A percentile compares a stretch with the other conserved stretches of the same genome.
Conservation (phyloP, 805 yeast species). For the Candida golubevii region DNA sequence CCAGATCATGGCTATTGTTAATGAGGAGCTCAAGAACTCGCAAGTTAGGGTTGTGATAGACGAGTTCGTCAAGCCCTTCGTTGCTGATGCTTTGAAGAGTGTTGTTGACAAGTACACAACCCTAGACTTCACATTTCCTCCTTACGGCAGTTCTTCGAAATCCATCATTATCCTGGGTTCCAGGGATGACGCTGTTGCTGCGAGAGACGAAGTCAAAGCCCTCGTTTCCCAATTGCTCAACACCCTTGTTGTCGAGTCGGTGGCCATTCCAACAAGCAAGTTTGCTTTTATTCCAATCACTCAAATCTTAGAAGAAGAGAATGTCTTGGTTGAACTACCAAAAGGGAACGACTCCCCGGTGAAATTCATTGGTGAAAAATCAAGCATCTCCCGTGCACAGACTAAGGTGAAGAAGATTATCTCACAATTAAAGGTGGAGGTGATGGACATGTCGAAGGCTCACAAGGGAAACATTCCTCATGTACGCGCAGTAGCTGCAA, state of each 20-base stretch:
- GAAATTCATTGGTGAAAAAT: slow-evolving; percentile 57
- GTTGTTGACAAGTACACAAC: slow-evolving; percentile 21
- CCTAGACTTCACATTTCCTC: slow-evolving; percentile 35
- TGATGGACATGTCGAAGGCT: slow-evolving; percentile 81
- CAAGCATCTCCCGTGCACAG: slow-evolving; percentile 57
- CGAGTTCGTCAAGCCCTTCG: slow-evolving; percentile 28
- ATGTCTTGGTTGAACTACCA: slow-evolving; percentile 58
- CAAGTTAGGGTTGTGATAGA: slow-evolving; percentile 47
- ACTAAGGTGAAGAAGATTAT: slow-evolving; percentile 57
- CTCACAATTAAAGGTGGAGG: slow-evolving; percentile 54
- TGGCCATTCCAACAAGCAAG: slow-evolving; percentile 60
- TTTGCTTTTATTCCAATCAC: slow-evolving; percentile 65
- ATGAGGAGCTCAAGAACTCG: slow-evolving; percentile 63
- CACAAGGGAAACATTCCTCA: slow-evolving; percentile 77
- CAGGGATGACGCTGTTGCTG: slow-evolving; percentile 56
- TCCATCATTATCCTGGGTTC: slow-evolving; percentile 61
- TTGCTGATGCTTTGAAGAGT: slow-evolving; percentile 23
- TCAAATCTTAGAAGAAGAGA: slow-evolving; percentile 47
- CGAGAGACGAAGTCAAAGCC: slow-evolving; percentile 48
- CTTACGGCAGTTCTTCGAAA: slow-evolving; percentile 31
- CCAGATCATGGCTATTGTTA: slow-evolving; percentile 67
- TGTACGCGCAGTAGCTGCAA: slow-evolving; percentile 70
- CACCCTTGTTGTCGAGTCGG: slow-evolving; percentile 49
- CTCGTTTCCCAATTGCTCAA: slow-evolving; percentile 42
- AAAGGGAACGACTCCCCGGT: slow-evolving; percentile 46